These are phyloP conservation scores for Aspergillus fumigatiaffinis DNA, from an alignment of 2,329 filamentous ascomycete species.

Conservation along the genomic window DNA sequence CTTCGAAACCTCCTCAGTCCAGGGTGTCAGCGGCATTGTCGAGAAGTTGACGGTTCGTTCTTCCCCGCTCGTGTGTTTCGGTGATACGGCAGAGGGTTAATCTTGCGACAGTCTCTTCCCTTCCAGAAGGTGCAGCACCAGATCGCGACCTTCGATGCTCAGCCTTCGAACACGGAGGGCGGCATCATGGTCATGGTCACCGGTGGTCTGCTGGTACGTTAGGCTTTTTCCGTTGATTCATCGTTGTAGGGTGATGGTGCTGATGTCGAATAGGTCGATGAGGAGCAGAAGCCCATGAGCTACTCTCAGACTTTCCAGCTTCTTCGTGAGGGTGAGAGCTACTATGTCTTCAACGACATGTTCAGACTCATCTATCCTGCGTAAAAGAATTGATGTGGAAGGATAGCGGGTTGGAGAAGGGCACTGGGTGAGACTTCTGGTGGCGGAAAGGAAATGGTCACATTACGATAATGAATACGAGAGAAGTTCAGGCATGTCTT, in stretches of 20 bases:
- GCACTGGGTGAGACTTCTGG: background rate
- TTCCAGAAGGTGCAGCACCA: constrained; percentile 79
- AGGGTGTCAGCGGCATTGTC: constrained; percentile 64
- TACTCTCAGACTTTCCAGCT: constrained; percentile 91
- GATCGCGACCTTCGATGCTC: constrained; percentile 73
- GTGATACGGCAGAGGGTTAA: constrained; percentile 1
- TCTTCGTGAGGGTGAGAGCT: constrained; percentile 61
- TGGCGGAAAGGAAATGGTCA: background rate
- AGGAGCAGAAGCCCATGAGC: constrained; percentile 80
- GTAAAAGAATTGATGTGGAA: constrained; percentile 7
- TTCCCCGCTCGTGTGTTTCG: background rate
- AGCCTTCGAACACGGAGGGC: constrained; percentile 65
- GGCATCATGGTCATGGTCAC: constrained; percentile 85
- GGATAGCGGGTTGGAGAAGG: background rate
- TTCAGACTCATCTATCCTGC: constrained; percentile 76
- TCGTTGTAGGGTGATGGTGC: background rate
- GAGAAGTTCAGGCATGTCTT: background rate
- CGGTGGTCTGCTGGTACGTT: constrained; percentile 74
- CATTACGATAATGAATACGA: constrained; percentile 16
- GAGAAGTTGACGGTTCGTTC: constrained; percentile 73
- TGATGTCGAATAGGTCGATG: constrained; percentile 63
- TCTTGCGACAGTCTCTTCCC: constrained; percentile 59
- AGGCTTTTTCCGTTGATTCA: background rate
- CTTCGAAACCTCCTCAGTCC: constrained; percentile 69
- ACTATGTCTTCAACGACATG: constrained; percentile 89